phyloP scores from a whole-genome alignment of 176 grass and related monocot genomes.

The Aegilops sharonensis region DNA sequence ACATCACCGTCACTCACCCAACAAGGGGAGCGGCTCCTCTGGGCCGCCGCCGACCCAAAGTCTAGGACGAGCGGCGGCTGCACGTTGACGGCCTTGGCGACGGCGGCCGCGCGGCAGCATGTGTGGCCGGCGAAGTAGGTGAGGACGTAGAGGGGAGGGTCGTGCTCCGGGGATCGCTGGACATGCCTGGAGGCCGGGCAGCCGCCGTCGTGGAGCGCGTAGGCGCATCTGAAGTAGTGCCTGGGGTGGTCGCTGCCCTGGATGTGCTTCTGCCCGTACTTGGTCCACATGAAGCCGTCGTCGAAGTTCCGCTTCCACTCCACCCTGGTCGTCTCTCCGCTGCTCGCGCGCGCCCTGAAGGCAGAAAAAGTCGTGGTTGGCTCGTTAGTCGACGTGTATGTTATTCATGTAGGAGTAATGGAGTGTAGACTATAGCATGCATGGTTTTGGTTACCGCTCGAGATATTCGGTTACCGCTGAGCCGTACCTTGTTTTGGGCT shows the following conservation, averaged over 20 bases:
- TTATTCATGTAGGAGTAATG: no score
- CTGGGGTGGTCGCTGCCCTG: conserved; percentile 33
- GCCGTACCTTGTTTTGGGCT: not conserved
- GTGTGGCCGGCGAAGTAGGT: conserved; percentile 56
- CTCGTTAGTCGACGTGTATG: no score
- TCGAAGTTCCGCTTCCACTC: not conserved
- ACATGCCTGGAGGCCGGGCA: conserved; percentile 49
- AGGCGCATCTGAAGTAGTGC: conserved; percentile 53
- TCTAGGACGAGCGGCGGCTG: conserved; percentile 11
- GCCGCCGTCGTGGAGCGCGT: conserved; percentile 31
- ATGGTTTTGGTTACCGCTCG: no score
- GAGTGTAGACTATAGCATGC: no score
- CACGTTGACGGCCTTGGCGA: not conserved
- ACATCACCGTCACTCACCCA: not conserved
- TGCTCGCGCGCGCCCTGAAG: not conserved
- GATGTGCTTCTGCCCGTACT: conserved; percentile 62
- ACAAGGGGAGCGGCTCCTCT: not conserved
- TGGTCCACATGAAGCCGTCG: conserved; percentile 49
- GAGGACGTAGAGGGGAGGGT: conserved; percentile 38
- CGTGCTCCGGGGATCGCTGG: conserved; percentile 30
- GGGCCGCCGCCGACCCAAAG: conserved; percentile 10
- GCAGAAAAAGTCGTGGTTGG: no score
- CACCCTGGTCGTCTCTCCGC: not conserved
- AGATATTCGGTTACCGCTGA: no score
- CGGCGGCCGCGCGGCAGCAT: not conserved